Base-by-base conservation (phyloP, 306 rosid genomes). In the Quercus aquifolioides region DNA sequence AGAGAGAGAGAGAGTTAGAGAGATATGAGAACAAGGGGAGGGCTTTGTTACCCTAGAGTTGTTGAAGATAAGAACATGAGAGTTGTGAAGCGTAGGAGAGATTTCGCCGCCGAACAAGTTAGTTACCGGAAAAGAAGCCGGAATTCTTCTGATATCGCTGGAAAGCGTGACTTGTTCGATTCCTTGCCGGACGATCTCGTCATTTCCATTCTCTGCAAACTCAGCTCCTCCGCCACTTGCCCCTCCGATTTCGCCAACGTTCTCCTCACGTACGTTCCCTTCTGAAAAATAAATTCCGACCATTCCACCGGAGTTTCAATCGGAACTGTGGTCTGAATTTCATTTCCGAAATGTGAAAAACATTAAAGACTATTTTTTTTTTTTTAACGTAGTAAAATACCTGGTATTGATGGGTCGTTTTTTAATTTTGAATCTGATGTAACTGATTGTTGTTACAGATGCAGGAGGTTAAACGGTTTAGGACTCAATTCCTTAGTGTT, bases 161-260 rank as follows among this genome's bases (percentile, higher is more conserved):
- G 74, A 1, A 83, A 41, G 9, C 8, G 21, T 4, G 91, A 87
- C 58, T 87, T 88, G 5, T 94, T 94, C 10, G 97, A 94, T 8
- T 74, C 86, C 15, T 80, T 94, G 73, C 97, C 94, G 0, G 99
- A 92, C 4, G 99, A 94, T 77, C 92, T 94, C 58, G 85, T 92
- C 31, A 85, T 92, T 26, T 80, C 80, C 46, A 86, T 94, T 69
- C 94, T 94, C 83, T 67, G 77, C 46, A 92, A 89, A 43, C 91
- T 94, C n/a, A 75, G 88, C 80, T 81, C 97, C 78, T 35, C 88
- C 26, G 89, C 97, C 4, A 20, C 72, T 52, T 81, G 81, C 19
- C 91, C 99, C 5, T 85, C 97, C 21, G 97, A 94, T 85, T 88
- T 92, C 71, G 54, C 84, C 83, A 90, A 55, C 80, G 86, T 91